A percentile compares a stretch with the other conserved stretches of the same genome.
These are phyloP conservation scores for Ascochyta fabae DNA, from an alignment of 2,329 filamentous ascomycete genomes.

Conservation along the genomic window DNA sequence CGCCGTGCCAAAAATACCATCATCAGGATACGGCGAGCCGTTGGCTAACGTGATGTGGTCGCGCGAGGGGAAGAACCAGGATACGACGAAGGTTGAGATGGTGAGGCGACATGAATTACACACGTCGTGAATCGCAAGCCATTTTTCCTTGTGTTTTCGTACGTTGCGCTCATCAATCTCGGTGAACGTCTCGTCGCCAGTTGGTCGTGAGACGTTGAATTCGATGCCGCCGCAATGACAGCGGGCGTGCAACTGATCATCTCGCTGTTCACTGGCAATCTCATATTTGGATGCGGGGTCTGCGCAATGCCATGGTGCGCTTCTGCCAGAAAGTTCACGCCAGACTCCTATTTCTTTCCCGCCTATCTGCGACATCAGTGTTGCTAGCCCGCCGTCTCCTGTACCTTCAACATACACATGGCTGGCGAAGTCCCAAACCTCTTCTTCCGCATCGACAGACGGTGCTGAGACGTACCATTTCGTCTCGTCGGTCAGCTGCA, in stretches of 20 bases:
- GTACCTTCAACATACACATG: constrained; percentile 47
- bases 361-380: constrained; percentile 37
- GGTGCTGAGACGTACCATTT: constrained; percentile 34
- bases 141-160: constrained; percentile 15
- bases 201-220: constrained; percentile 64
- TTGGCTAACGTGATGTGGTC: constrained; percentile 58
- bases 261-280: too few species aligned
- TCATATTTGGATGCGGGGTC: neutral
- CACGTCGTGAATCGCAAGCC: constrained; percentile 53
- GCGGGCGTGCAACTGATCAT: constrained; percentile 48
- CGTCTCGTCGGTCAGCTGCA: neutral
- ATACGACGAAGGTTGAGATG: constrained; percentile 68
- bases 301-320: constrained; percentile 1
- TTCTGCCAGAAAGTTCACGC: constrained; percentile 18
- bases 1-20: constrained; percentile 51
- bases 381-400: constrained; percentile 47
- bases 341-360: constrained; percentile 36
- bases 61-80: constrained; percentile 73
- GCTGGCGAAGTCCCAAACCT: constrained; percentile 32
- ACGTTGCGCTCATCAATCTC: constrained; percentile 13
- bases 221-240: constrained; percentile 64
- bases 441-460: constrained; percentile 36
- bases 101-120: constrained; percentile 68
- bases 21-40: constrained; percentile 47
- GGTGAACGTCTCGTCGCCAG: constrained; percentile 46